phyloP scores from a whole-genome alignment of 768 basidiomycete genomes.

The Auriscalpium orientale region DNA sequence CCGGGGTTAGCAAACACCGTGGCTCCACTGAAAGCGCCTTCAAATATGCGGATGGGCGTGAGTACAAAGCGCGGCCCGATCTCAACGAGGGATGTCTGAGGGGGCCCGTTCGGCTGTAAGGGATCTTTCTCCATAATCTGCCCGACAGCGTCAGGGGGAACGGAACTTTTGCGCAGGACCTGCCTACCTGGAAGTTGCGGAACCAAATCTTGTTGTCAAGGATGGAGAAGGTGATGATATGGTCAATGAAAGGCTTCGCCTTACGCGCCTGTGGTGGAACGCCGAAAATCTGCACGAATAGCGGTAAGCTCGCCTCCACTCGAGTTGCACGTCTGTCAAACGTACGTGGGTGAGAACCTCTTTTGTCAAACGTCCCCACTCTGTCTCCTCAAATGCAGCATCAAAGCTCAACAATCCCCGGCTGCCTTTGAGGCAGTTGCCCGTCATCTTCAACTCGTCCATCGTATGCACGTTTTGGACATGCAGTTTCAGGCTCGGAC shows the following conservation, averaged over 20 bases:
- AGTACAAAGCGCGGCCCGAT: constrained; percentile 97
- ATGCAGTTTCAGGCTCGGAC: constrained; percentile 94
- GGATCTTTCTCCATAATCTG: constrained; percentile 96
- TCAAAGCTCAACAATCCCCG: constrained; percentile 91
- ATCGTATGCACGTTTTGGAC: constrained; percentile 99
- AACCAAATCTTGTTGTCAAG: constrained; percentile 98
- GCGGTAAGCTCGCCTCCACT: neutral
- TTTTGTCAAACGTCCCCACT: constrained; percentile 81
- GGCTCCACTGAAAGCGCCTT: constrained; percentile 92
- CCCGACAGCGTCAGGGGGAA: neutral
- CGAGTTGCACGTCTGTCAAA: constrained; percentile 5
- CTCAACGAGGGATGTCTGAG: constrained; percentile 84
- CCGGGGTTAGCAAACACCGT: constrained; percentile 95
- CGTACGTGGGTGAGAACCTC: constrained; percentile 90
- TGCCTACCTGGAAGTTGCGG: constrained; percentile 88
- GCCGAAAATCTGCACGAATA: constrained; percentile 70
- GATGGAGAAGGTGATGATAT: constrained; percentile 92
- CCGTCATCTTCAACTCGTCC: constrained; percentile 99
- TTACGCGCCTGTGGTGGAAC: constrained; percentile 87
- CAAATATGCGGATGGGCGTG: constrained; percentile 96
- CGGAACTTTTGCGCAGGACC: neutral
- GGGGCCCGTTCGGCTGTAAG: constrained; percentile 74
- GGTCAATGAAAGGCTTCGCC: constrained; percentile 96
- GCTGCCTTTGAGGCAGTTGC: constrained; percentile 95
- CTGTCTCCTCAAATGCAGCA: constrained; percentile 78